Percentiles rank a stretch among this genome's conserved stretches.
phyloP scores from a whole-genome alignment of 768 basidiomycete species.

The Gloeostereum incarnatum region DNA sequence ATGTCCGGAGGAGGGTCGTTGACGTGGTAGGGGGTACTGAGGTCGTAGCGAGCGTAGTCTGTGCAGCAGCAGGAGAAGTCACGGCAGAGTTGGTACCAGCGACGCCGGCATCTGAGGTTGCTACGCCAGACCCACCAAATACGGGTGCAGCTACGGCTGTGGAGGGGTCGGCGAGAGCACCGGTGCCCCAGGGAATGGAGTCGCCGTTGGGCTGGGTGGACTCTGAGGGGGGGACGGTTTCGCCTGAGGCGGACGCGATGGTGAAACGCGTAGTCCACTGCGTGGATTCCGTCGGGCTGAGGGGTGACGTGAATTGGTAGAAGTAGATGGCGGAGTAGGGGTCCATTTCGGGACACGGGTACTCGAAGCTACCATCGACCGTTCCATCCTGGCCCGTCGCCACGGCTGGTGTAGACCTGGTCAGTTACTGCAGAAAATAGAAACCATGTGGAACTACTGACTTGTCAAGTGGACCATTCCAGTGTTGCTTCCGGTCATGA shows the following conservation, averaged over 20 bases:
- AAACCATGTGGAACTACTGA: slow-evolving; percentile 21
- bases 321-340: slow-evolving; percentile 68
- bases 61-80: too few relatives aligned
- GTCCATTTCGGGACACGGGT: slow-evolving; percentile 58
- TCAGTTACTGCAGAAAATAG: neutral
- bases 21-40: too few relatives aligned
- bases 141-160: slow-evolving; percentile 27
- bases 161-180: slow-evolving; percentile 39
- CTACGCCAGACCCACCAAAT: slow-evolving; percentile 2
- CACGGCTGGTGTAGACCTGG: slow-evolving; percentile 40
- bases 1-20: too few relatives aligned
- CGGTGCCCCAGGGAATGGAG: slow-evolving; percentile 59
- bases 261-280: slow-evolving; percentile 73
- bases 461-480: slow-evolving; percentile 61
- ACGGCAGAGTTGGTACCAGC: too few relatives aligned
- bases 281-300: slow-evolving; percentile 21
- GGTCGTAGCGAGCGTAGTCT: too few relatives aligned
- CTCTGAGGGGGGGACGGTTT: slow-evolving; percentile 38
- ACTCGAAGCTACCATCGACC: slow-evolving; percentile 35
- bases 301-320: slow-evolving; percentile 59
- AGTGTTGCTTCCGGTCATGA: slow-evolving; percentile 74
- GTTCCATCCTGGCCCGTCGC: slow-evolving; percentile 58
- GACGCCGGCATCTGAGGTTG: neutral
- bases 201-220: slow-evolving; percentile 40
- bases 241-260: slow-evolving; percentile 44